These are phyloP conservation scores for Aphanocladium album DNA, from an alignment of 2,329 filamentous ascomycete genomes.

Conservation along the genomic window DNA sequence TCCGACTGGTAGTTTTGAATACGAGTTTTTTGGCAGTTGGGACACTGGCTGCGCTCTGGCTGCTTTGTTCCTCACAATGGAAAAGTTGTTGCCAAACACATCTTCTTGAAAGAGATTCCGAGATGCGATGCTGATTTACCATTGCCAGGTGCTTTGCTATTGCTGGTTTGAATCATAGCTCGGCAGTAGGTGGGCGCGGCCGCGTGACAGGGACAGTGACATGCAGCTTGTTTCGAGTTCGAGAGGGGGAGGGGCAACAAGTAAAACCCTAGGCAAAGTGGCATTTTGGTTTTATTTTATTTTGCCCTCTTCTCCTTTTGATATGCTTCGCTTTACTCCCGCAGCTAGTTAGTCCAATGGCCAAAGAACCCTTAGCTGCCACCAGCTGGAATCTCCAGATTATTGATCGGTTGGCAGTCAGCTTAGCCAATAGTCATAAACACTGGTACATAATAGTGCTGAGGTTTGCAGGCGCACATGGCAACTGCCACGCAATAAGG, in stretches of 20 bases:
- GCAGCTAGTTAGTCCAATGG: background rate
- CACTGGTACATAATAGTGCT: background rate
- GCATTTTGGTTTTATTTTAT: background rate
- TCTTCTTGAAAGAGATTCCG: background rate
- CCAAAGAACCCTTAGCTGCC: background rate
- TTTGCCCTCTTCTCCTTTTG: background rate
- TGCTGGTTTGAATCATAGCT: background rate
- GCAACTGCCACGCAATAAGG: background rate
- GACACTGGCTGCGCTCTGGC: no score
- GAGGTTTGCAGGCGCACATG: background rate
- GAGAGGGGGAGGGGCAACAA: background rate
- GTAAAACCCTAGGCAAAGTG: background rate
- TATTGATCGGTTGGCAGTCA: background rate
- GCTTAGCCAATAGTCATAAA: background rate
- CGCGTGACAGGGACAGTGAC: slow-evolving; percentile 1
- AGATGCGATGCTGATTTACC: background rate
- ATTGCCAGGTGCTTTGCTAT: background rate
- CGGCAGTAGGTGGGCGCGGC: background rate
- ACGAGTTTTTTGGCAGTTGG: background rate
- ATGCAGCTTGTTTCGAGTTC: slow-evolving; percentile 6
- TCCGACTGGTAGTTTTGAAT: background rate
- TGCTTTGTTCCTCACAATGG: no score
- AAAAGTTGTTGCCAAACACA: no score
- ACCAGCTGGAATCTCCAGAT: no score
- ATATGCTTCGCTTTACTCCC: background rate